A percentile compares a stretch with the other conserved stretches of the same genome.
Conservation (phyloP, 345 rosid genomes). For the Balakata baccata region DNA sequence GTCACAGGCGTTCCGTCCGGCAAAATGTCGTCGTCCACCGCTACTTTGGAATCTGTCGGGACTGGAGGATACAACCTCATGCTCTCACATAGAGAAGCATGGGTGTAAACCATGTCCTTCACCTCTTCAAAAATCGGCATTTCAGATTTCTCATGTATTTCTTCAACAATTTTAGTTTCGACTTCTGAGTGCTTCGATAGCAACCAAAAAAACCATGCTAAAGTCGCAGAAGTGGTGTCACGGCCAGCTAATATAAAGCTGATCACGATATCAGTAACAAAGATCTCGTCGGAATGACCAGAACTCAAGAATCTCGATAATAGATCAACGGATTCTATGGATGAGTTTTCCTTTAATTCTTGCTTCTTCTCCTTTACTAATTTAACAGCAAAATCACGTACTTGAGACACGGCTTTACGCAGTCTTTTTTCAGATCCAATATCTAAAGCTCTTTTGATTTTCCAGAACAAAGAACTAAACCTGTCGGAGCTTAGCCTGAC, state of each 20-base stretch:
- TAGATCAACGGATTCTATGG: conserved; percentile 41
- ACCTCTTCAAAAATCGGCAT: conserved; percentile 24
- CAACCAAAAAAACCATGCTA: conserved; percentile 75
- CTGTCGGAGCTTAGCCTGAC: conserved; percentile 35
- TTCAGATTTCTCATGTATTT: conserved; percentile 31
- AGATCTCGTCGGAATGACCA: conserved; percentile 40
- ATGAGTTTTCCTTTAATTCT: conserved; percentile 23
- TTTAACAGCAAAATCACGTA: conserved; percentile 48
- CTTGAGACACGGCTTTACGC: conserved; percentile 31
- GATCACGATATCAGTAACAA: conserved; percentile 51
- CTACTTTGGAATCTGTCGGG: conserved; percentile 40
- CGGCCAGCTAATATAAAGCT: conserved; percentile 66
- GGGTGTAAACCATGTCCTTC: conserved; percentile 34
- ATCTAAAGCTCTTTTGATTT: conserved; percentile 36
- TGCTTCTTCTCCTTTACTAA: conserved; percentile 48
- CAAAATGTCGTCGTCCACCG: conserved; percentile 29
- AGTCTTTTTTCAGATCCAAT: conserved; percentile 50
- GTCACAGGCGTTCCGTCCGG: conserved; percentile 48
- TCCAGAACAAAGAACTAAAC: conserved; percentile 40
- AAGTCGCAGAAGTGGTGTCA: conserved; percentile 70
- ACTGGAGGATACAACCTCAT: conserved; percentile 66
- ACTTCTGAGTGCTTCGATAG: conserved; percentile 39
- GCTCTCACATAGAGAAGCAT: conserved; percentile 48
- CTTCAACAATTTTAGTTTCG: conserved; percentile 38
- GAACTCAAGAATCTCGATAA: conserved; percentile 55